Conservation (phyloP, 1,284 basidiomycete species). For the Volvariella surrecta region DNA sequence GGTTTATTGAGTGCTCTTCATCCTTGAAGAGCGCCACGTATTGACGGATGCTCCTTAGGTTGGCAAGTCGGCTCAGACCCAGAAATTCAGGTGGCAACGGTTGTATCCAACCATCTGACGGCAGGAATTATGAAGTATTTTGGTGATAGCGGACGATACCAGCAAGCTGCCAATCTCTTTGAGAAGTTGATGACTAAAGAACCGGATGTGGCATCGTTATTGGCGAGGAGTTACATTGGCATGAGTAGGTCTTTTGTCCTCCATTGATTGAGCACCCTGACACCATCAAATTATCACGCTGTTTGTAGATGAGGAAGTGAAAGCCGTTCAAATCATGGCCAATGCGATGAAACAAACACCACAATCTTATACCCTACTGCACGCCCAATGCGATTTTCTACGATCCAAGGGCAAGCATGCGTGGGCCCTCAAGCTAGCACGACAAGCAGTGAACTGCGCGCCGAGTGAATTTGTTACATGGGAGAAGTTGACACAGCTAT, state of each 20-base stretch:
- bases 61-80: slow-evolving; percentile 99
- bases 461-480: slow-evolving; percentile 98
- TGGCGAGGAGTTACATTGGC: slow-evolving; percentile 89
- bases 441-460: slow-evolving; percentile 94
- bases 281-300: no score
- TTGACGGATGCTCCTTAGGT: slow-evolving; percentile 36
- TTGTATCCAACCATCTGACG: slow-evolving; percentile 96
- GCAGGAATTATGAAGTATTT: slow-evolving; percentile 97
- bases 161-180: slow-evolving; percentile 90
- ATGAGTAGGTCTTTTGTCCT: slow-evolving; percentile 70
- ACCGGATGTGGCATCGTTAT: slow-evolving; percentile 83
- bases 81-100: slow-evolving; percentile 96
- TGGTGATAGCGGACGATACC: slow-evolving; percentile 82
- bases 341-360: slow-evolving; percentile 79
- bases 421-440: slow-evolving; percentile 90
- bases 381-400: slow-evolving; percentile 92
- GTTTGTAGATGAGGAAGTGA: slow-evolving; percentile 87
- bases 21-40: neutral
- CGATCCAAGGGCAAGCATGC: slow-evolving; percentile 76
- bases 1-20: slow-evolving; percentile 34
- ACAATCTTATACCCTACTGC: slow-evolving; percentile 89
- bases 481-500: slow-evolving; percentile 95
- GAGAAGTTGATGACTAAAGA: slow-evolving; percentile 84
- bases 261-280: neutral
- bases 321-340: slow-evolving; percentile 93